Evolutionary conservation across 116 monocot genomes (phyloP).

Genomic region (Trichopus zeylanicus): DNA sequence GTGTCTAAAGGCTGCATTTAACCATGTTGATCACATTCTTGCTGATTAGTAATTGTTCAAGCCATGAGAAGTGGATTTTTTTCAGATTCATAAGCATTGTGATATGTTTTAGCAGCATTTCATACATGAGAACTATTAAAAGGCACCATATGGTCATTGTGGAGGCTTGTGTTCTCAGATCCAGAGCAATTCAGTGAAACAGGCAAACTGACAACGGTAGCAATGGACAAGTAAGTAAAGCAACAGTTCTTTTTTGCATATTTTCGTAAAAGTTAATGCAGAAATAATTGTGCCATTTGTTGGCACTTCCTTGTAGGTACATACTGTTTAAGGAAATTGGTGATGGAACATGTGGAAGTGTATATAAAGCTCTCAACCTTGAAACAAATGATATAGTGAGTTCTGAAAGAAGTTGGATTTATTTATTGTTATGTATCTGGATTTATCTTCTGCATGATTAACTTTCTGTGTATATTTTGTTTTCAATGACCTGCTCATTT

Average conservation of each 20-base stretch:
- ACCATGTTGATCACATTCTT: conserved; percentile 37
- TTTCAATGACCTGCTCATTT: no score
- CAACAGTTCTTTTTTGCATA: neutral
- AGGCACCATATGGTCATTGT: conserved; percentile 13
- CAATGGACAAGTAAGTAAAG: conserved; percentile 63
- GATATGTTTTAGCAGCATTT: conserved; percentile 6
- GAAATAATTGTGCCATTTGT: conserved; percentile 6
- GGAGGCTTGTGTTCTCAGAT: conserved; percentile 14
- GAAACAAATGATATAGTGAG: conserved; percentile 83
- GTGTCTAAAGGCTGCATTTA: conserved; percentile 18
- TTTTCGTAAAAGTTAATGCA: neutral
- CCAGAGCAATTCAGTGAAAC: conserved; percentile 23
- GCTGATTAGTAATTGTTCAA: conserved; percentile 36
- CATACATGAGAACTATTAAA: conserved; percentile 14
- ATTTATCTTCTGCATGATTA: neutral
- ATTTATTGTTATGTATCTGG: neutral
- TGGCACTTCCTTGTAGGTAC: conserved; percentile 30
- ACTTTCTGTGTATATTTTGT: neutral
- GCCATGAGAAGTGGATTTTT: conserved; percentile 17
- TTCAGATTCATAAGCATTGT: conserved; percentile 1
- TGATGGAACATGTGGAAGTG: conserved; percentile 95
- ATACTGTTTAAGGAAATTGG: conserved; percentile 93
- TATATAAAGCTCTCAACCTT: conserved; percentile 85
- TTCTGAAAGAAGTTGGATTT: neutral
- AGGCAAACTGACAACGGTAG: conserved; percentile 10